Evolutionary conservation across 257 asterid species (phyloP).

Genomic region (Agastache rugosa): DNA sequence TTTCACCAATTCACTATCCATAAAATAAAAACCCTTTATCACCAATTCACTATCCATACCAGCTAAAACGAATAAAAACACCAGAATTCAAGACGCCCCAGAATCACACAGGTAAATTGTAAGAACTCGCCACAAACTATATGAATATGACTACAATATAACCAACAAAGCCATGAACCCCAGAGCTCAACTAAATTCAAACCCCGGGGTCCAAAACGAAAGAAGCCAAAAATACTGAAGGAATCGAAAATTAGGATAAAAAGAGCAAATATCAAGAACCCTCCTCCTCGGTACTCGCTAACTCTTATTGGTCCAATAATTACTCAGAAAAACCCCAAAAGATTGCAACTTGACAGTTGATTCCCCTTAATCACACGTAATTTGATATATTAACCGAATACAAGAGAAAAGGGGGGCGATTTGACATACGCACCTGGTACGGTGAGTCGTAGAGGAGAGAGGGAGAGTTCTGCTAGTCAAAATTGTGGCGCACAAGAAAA

Average conservation of each 20-base stretch:
- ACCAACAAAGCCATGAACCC: slow-evolving; percentile 36
- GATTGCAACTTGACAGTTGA: slow-evolving; percentile 32
- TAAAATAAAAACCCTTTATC: slow-evolving; percentile 5
- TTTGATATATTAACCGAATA: background rate
- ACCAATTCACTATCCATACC: too few species aligned
- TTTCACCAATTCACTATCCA: slow-evolving; percentile 67
- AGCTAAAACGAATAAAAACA: slow-evolving; percentile 31
- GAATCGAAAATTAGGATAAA: slow-evolving; percentile 29
- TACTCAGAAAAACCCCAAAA: slow-evolving; percentile 18
- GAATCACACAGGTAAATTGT: background rate
- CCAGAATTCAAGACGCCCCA: slow-evolving; percentile 32
- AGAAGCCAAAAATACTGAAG: background rate
- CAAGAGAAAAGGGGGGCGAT: slow-evolving; percentile 1
- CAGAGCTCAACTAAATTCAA: slow-evolving; percentile 40
- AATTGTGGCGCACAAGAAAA: slow-evolving; percentile 35
- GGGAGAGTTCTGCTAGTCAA: slow-evolving; percentile 24
- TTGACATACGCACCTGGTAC: slow-evolving; percentile 43
- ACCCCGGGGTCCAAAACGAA: slow-evolving; percentile 35
- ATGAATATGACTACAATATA: background rate
- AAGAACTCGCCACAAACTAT: slow-evolving; percentile 9
- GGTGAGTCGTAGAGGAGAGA: slow-evolving; percentile 30
- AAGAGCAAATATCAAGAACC: slow-evolving; percentile 47
- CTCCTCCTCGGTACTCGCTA: slow-evolving; percentile 47
- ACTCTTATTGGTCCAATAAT: slow-evolving; percentile 33
- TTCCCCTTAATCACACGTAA: slow-evolving; percentile 22